Base-by-base conservation (phyloP, 1,284 basidiomycete species). In the Malassezia sympodialis region DNA sequence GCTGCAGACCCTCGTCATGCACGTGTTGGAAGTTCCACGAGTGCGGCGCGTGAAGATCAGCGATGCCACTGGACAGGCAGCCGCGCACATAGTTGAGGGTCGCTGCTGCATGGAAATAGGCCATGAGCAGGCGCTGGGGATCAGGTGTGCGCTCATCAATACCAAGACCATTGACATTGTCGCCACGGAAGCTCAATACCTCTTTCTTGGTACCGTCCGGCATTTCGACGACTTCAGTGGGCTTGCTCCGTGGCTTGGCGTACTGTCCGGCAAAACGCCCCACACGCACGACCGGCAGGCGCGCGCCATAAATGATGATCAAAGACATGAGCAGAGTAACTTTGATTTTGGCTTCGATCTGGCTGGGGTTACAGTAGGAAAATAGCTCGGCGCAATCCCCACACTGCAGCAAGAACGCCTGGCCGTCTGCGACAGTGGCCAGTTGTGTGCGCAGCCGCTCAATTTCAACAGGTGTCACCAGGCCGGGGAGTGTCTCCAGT, bases 11-110 rank as follows among this genome's bases (percentile, higher is more conserved):
- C 1, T 83, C 82, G 0, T 84, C 87, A 43, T 90, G 84, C 26
- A 98, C 93, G 74, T 98, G 90, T 11, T 82, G 81, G 65, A 96
- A 82, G 2, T 88, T 90, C 88, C 93, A 96, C 69, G 87, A 83
- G 34, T 86, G 82, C 0, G 93, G 93, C 66, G 93, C 86, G 75
- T 90, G 84, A 32, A 96, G 76, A 35, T 73, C 69, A 0, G 91
- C 93, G 66, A 96, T 91, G 23, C 90, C 90, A 17, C 89, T 93
- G 1, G 83, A 82, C 3, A 98, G 82, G 41, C 96, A 80, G 2
- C 84, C 83, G 17, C 93, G 86, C 58, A 96, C 82, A 76, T 93
- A 85, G 77, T 96, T 96, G 47, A 96, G 80, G 0, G 94, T 96
- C 1, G 91, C 82, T 0, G 88, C 82, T 0, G 90, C 94, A 77